Base-by-base conservation (phyloP, 306 rosid species). In the Adenanthera pavonina region DNA sequence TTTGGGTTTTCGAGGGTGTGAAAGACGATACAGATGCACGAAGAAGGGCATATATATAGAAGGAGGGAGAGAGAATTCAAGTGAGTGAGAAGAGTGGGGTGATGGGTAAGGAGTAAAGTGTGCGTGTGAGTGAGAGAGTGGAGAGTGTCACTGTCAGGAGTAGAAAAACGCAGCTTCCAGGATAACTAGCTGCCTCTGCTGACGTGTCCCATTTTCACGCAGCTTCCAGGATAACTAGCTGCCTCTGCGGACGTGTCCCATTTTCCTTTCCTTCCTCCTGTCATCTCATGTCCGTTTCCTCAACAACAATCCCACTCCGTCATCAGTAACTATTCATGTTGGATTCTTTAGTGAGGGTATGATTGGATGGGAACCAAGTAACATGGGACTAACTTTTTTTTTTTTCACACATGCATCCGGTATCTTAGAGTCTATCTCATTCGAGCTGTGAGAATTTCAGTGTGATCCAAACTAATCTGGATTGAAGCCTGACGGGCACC, bases 211-310 rank as follows among this genome's bases (percentile, higher is more conserved):
- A 65, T 6, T 64, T 64, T 64, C 69, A 74, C 16, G 49, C 33
- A 57, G 62, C 33, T 52, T 52, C 80, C 88, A 80, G 91, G 75
- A 20, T 25, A 33, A 80, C 78, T 86, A 81, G 91, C 88, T 76
- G 75, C 57, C 74, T 36, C 6, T n/a, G 7, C 15, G 70, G 84
- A 47, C n/a, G 71, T 65, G 46, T 65, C 13, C 71, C 48, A 65
- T 6, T 64, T 64, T 64, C 69, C 69, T 14, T 6, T 4, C 46
- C 66, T 38, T 73, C 68, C 7, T 16, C 20, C 0, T 49, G 16
- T 48, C 30, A 25, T 25, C 30, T 17, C 14, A 5, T 38, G 68
- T 33, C 71, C 1, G 60, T 35, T 53, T 66, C 25, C 74, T 52
- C 88, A 82, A 82, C 80, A 38, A 80, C 11, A 83, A 62, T 76